These are phyloP conservation scores for Jaminaea rosea DNA, from an alignment of 1,284 basidiomycete genomes.

Conservation along the genomic window DNA sequence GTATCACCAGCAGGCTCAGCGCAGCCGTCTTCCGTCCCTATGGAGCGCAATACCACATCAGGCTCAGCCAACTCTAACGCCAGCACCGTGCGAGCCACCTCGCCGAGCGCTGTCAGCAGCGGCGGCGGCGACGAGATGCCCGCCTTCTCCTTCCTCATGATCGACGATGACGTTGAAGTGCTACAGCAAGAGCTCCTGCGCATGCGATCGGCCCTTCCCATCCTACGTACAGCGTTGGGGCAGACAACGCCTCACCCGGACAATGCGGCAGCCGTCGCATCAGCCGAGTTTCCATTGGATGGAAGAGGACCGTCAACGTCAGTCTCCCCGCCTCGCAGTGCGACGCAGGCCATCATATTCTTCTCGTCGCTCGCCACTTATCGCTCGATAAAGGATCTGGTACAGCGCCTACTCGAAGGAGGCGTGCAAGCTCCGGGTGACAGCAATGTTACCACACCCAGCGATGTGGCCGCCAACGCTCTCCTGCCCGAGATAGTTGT, in stretches of 20 bases:
- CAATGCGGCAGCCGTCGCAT: too few relatives aligned
- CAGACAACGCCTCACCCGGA: neutral
- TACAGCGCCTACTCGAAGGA: constrained; percentile 30
- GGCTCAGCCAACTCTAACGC: neutral
- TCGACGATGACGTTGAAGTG: constrained; percentile 33
- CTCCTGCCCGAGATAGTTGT: constrained; percentile 33
- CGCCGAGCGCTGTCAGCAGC: neutral
- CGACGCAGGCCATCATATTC: constrained; percentile 26
- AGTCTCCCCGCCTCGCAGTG: constrained; percentile 11
- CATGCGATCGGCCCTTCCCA: constrained; percentile 25
- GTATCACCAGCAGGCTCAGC: too few relatives aligned
- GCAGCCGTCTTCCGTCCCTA: neutral
- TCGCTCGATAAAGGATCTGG: constrained; percentile 16
- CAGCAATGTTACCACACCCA: constrained; percentile 1
- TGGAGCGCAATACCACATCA: neutral
- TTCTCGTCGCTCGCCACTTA: constrained; percentile 32
- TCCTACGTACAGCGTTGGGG: constrained; percentile 20
- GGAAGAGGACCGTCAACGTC: too few relatives aligned
- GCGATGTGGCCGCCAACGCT: too few relatives aligned
- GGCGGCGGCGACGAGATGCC: too few relatives aligned
- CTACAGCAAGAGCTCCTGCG: constrained; percentile 29
- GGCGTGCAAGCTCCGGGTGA: constrained; percentile 2
- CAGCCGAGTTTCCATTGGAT: too few relatives aligned
- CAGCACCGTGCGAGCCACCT: neutral
- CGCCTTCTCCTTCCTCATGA: constrained; percentile 31